Base-by-base conservation (phyloP, 108 stramenopile species). In the Nannochloropsis oceanica region DNA sequence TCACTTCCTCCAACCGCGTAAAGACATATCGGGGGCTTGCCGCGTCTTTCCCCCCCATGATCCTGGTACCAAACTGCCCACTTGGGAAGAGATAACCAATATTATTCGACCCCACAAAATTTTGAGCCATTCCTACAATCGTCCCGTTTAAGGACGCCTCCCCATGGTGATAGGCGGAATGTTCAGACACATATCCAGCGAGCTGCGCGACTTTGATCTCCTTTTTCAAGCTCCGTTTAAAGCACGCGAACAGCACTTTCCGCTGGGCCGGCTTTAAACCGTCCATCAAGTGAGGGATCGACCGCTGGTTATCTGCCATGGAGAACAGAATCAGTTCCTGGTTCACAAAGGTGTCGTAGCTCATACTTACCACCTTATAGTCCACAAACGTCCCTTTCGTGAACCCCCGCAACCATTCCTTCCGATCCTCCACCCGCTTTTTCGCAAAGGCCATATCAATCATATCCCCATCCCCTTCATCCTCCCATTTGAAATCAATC, bases 121-220 rank as follows among this genome's bases (percentile, higher is more conserved):
- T 90, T 86, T 99, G 99, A 18, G 99, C 99, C 98, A 99, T 97
- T 34, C 93, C 92, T 84, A 97, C 92, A 87, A 99, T 98, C 46
- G 99, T 96, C 46, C 94, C 93, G 43, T 93, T 92, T 9, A 99
- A 92, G 8, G 96, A 96, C 26, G 92, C 93, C 88, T 99, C 99
- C 26, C 99, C 99, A 89, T 99, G 99, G 89, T 99, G 99, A 90
- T 99, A 99, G 14, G 97, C 98, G 44, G 96, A 95, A 88, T 97
- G 95, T 86, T 98, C 97, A 26, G 94, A 94, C 27, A 96, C 93
- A 86, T 97, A 98, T 27, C 90, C 90, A 79, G 91, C 90, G 27
- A 96, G 92, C 86, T 94, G 94, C 8, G 80, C 89, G 10, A 92
- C 89, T 92, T 99, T 99, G 84, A 99, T 97, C 86, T 99, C 99